Conservation (phyloP, 805 yeast genomes). For the Wickerhamiella kazuoi region DNA sequence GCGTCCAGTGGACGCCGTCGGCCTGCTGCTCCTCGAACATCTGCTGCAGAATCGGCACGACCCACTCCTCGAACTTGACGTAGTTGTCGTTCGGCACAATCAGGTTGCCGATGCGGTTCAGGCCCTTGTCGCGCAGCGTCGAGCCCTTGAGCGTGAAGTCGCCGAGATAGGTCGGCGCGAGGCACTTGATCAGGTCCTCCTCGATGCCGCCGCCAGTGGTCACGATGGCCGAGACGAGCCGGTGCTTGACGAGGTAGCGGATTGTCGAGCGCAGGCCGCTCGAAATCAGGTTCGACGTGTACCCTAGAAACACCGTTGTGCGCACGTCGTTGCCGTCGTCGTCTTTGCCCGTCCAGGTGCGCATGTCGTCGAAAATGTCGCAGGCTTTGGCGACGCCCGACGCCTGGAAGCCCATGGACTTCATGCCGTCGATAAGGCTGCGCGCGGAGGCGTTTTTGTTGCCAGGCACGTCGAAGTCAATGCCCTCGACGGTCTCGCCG, state of each 20-base stretch:
- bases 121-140: constrained; percentile 75
- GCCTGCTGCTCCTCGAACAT: constrained; percentile 75
- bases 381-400: constrained; percentile 73
- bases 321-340: constrained; percentile 42
- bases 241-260: constrained; percentile 77
- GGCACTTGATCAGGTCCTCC: constrained; percentile 89
- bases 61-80: constrained; percentile 97
- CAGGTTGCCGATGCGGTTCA: constrained; percentile 94
- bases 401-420: constrained; percentile 94
- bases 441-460: constrained; percentile 65
- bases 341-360: constrained; percentile 79
- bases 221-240: constrained; percentile 86
- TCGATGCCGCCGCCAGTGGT: constrained; percentile 98
- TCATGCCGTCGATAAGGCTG: constrained; percentile 69
- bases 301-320: constrained; percentile 87
- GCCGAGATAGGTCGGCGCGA: constrained; percentile 93
- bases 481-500: constrained; percentile 65
- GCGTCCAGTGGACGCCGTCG: constrained; percentile 63
- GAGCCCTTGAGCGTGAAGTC: constrained; percentile 73
- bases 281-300: constrained; percentile 87
- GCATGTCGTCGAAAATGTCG: constrained; percentile 83
- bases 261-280: constrained; percentile 88
- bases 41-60: constrained; percentile 77
- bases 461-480: constrained; percentile 68
- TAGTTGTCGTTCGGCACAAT: constrained; percentile 96